Percentiles rank a stretch among this genome's conserved stretches.
These are phyloP conservation scores for Paraurostyla sp. DNA, from an alignment of 73 alveolate species.

Conservation along the genomic window DNA sequence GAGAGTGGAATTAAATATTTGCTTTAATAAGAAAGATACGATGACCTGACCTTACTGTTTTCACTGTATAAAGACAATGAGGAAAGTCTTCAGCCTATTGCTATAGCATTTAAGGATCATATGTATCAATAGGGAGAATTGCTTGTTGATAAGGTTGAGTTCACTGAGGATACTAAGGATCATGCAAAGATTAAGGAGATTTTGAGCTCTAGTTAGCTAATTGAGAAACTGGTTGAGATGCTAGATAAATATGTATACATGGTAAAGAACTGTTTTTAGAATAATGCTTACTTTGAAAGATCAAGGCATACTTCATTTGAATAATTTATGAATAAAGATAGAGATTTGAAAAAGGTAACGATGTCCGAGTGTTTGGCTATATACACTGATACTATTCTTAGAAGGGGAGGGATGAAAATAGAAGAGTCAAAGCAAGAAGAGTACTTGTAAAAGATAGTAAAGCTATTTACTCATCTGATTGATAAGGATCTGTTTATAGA, in stretches of 20 bases:
- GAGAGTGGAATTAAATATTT: slow-evolving; percentile 69
- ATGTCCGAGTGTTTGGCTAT: slow-evolving; percentile 75
- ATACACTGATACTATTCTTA: slow-evolving; percentile 65
- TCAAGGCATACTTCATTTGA: slow-evolving; percentile 69
- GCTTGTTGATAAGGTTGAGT: slow-evolving; percentile 32
- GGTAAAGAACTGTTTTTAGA: slow-evolving; percentile 62
- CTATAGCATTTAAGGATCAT: slow-evolving; percentile 52
- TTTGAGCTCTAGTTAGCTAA: slow-evolving; percentile 35
- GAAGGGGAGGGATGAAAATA: slow-evolving; percentile 61
- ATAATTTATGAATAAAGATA: slow-evolving; percentile 53
- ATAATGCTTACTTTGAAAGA: slow-evolving; percentile 61
- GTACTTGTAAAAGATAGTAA: slow-evolving; percentile 67
- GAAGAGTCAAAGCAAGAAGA: slow-evolving; percentile 56
- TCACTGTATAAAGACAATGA: not conserved
- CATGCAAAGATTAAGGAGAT: slow-evolving; percentile 58
- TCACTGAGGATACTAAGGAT: slow-evolving; percentile 7
- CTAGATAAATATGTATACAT: slow-evolving; percentile 55
- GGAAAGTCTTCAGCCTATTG: slow-evolving; percentile 47
- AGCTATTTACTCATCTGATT: slow-evolving; percentile 79
- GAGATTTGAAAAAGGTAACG: slow-evolving; percentile 43
- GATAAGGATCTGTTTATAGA: slow-evolving; percentile 88
- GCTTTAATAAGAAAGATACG: slow-evolving; percentile 34
- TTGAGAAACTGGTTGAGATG: slow-evolving; percentile 51
- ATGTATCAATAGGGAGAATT: slow-evolving; percentile 52
- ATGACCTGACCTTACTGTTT: slow-evolving; percentile 56